Evolutionary conservation across 192 early-diverging fungal species (phyloP).

Genomic region (Rhizoclosmatium sp.): DNA sequence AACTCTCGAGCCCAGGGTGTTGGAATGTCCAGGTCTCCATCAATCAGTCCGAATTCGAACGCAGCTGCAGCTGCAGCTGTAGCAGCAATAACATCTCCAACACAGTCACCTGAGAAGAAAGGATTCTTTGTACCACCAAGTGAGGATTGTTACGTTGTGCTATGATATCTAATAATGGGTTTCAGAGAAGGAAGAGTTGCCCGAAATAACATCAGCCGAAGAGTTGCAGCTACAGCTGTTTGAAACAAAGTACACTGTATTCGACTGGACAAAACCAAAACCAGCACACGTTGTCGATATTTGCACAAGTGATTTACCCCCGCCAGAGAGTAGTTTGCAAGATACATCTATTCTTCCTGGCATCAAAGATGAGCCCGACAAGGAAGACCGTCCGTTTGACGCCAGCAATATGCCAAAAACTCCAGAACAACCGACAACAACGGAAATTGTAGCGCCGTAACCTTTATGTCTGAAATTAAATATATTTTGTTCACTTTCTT

Average conservation of each 20-base stretch:
- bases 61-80: slow-evolving; percentile 2
- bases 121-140: neutral
- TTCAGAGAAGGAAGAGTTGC: slow-evolving; percentile 20
- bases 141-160: neutral
- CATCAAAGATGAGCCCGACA: neutral
- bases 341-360: neutral
- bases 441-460: neutral
- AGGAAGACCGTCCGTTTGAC: neutral
- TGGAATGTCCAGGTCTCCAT: neutral
- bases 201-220: slow-evolving; percentile 17
- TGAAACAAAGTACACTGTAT: slow-evolving; percentile 31
- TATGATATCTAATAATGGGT: neutral
- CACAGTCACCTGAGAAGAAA: neutral
- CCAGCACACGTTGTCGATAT: slow-evolving; percentile 9
- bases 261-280: slow-evolving; percentile 28
- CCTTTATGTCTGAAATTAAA: neutral
- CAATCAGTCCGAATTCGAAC: neutral
- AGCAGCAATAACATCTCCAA: neutral
- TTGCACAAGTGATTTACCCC: slow-evolving; percentile 12
- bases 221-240: slow-evolving; percentile 34
- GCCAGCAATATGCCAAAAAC: neutral
- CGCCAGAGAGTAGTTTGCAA: neutral
- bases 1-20: neutral
- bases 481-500: neutral
- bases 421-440: neutral